Evolutionary conservation across 73 alveolate species (phyloP).

Genomic region (Paramecium caudatum): DNA sequence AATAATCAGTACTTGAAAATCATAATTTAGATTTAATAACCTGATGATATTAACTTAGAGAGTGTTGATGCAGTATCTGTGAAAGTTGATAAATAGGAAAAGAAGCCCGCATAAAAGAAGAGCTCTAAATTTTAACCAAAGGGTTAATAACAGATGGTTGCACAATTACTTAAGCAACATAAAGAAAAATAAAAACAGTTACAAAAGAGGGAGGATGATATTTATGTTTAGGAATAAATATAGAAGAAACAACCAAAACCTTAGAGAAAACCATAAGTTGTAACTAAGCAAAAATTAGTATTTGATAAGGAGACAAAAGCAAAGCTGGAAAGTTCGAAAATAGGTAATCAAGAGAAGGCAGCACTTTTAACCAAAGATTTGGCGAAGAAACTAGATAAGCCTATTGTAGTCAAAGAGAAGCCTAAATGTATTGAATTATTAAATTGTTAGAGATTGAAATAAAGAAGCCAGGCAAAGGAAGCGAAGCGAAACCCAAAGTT

Average conservation of each 20-base stretch:
- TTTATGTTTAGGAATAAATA: slow-evolving; percentile 10
- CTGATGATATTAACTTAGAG: slow-evolving; percentile 41
- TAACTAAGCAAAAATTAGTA: slow-evolving; percentile 31
- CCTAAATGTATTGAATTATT: neutral
- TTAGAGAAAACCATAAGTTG: neutral
- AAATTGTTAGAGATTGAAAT: slow-evolving; percentile 18
- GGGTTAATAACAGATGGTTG: slow-evolving; percentile 54
- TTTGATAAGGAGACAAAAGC: slow-evolving; percentile 52
- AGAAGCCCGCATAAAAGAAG: neutral
- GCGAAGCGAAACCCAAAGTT: slow-evolving; percentile 34
- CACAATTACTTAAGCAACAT: slow-evolving; percentile 18
- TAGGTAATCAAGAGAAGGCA: slow-evolving; percentile 38
- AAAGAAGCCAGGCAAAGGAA: slow-evolving; percentile 46
- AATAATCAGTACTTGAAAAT: neutral
- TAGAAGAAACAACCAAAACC: slow-evolving; percentile 66
- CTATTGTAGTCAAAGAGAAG: neutral
- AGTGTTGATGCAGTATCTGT: slow-evolving; percentile 66
- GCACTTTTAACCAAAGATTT: slow-evolving; percentile 60
- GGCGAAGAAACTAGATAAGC: neutral
- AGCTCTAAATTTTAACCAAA: neutral
- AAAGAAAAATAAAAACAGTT: slow-evolving; percentile 41
- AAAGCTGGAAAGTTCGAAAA: slow-evolving; percentile 21
- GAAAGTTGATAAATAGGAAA: neutral
- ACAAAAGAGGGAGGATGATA: slow-evolving; percentile 62
- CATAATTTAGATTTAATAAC: neutral